Base-by-base conservation (phyloP, 163 green algal genomes). In the Chlorella variabilis region DNA sequence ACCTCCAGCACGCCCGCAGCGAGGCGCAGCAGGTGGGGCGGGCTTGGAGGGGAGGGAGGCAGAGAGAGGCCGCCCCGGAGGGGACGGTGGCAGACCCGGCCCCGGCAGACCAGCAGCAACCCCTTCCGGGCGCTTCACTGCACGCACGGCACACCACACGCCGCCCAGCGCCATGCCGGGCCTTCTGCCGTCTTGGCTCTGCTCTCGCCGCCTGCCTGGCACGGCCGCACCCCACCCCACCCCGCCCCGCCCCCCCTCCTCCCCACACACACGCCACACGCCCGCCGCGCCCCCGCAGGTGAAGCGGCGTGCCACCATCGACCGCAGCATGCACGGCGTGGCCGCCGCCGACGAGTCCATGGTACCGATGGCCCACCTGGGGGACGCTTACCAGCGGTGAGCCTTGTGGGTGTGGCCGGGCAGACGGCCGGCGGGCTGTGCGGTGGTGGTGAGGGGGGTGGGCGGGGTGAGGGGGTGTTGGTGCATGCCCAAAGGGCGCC, bases 331-430 rank as follows among this genome's bases (percentile, higher is more conserved):
- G 45, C 45, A 54, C 45, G 45, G n/a, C n/a, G 51, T 78, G 34
- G 4, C 45, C 20, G 84, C 58, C 9, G 31, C 49, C 2, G 81
- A 75, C 29, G 85, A 93, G 39, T 81, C 89, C 27, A 86, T 97
- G 77, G 90, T 94, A 15, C 93, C 93, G 7, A 94, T 97, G 91
- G 90, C 95, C 70, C 78, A 87, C 13, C 75, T 96, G 33, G 92
- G 92, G 0, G 90, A 90, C 42, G 84, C 89, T 4, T 96, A 96
- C 84, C 78, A 89, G 63, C 87, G 92, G 21, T 76, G 70, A 27
- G 81, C n/a, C n/a, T n/a, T n/a, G n/a, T n/a, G n/a, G n/a, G n/a
- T n/a, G n/a, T n/a, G 65, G 21, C 18, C 2, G 13, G 74, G 51
- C 4, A 48, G 63, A 27, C 23, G 8, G 29, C 13, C n/a, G 9